Percentiles rank a stretch among this genome's conserved stretches.
Conservation (phyloP, 2,329 filamentous ascomycete species). For the Ophiostoma australiae region DNA sequence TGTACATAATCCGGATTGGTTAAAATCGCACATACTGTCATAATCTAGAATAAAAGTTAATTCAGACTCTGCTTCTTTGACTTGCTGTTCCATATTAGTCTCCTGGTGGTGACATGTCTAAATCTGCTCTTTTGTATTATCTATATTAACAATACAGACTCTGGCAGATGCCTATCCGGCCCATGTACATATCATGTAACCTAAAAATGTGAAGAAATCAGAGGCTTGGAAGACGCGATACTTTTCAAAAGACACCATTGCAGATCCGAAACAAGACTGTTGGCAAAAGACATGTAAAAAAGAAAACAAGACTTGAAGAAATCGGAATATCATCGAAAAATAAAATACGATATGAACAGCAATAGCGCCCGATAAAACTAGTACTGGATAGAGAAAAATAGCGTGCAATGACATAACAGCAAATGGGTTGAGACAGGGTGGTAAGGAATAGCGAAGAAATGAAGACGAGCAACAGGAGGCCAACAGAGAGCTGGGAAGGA, state of each 20-base stretch:
- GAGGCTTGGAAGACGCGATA: not conserved
- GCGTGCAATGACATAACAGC: conserved; percentile 5
- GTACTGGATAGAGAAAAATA: not conserved
- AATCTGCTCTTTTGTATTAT: not conserved
- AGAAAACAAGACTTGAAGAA: not conserved
- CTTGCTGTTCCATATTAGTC: not conserved
- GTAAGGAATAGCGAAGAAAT: conserved; percentile 4
- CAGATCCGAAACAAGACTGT: not conserved
- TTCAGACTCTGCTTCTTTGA: not conserved
- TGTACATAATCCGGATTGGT: conserved; percentile 3
- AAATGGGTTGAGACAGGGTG: conserved; percentile 2
- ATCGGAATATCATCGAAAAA: not conserved
- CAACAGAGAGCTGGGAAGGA: not conserved
- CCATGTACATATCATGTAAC: not conserved
- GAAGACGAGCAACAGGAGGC: not conserved
- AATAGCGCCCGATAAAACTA: conserved; percentile 5
- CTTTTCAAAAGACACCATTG: not conserved
- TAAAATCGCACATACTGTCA: conserved; percentile 4
- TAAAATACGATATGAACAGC: not conserved
- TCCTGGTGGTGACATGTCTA: too few relatives aligned
- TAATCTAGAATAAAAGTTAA: not conserved
- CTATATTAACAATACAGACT: not conserved
- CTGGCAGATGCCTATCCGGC: not conserved
- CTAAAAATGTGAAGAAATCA: not conserved
- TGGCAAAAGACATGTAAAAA: conserved; percentile 3